Evolutionary conservation across 2,329 filamentous ascomycete species (phyloP), one percentile per base, ranked within the genome.

Genomic region (Fusarium continuum): DNA sequence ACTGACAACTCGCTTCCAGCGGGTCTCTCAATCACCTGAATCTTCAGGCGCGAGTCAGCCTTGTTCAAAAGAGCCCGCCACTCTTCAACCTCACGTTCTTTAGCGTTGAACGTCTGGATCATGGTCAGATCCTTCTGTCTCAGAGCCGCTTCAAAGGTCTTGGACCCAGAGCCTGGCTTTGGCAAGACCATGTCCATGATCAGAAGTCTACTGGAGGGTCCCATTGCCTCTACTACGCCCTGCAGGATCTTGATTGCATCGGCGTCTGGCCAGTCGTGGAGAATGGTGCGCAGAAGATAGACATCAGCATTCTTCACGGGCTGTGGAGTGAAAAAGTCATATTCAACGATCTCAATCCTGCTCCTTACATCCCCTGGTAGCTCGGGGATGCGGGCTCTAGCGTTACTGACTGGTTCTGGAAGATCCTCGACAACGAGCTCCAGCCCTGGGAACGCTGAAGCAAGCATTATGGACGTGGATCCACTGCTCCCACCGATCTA

Each of bases 341-440:
- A 73, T 2, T 59, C 48, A 4, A 61, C 38, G 8, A 74, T 67
- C 8, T 65, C 40, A 22, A 74, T 66, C 1, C 68, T 63, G 6
- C 26, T 43, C 7, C 57, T 58, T 6, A 77, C 28, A 4, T 64
- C 54, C 2, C 47, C 10, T 1, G 57, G 8, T 0, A 65, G 28
- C 3, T 71, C 71, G 1, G 65, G 58, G 1, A 60, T 56, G 1
- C 75, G 57, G 11, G 32, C 1, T 8, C 35, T 60, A 0, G 48
- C 64, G 5, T 44, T 44, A 0, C 46, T 29, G 5, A 53, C 35
- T 3, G 55, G 45, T 1, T 64, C 45, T 0, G 47, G 41, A 4
- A 67, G 72, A 55, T 79, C 77, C 53, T 79, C 72, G 4, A 79
- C 55, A 9, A 78, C 64, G 28, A 78, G 72, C 1, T 69, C 74